phyloP scores from a whole-genome alignment of 2,329 filamentous ascomycete genomes.

The Apiospora pterosperma region DNA sequence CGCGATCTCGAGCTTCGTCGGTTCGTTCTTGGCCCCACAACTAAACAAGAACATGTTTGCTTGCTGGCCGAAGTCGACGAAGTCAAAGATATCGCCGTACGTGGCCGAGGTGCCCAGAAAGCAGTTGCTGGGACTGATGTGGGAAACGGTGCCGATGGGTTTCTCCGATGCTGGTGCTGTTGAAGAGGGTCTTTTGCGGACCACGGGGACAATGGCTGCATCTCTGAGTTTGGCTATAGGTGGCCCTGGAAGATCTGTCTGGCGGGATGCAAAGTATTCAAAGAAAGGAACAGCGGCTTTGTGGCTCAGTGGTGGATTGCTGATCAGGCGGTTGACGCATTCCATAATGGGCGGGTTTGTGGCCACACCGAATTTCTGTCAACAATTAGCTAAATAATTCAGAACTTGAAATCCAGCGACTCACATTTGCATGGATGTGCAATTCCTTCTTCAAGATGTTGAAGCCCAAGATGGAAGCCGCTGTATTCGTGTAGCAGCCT shows the following conservation, averaged over 20 bases:
- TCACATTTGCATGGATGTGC: conserved; percentile 66
- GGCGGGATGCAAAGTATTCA: conserved; percentile 75
- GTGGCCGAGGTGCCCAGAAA: conserved; percentile 71
- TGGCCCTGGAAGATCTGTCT: conserved; percentile 66
- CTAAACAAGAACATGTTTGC: conserved; percentile 87
- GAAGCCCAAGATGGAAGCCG: conserved; percentile 76
- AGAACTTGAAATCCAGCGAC: conserved; percentile 11
- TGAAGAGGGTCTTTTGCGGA: conserved; percentile 16
- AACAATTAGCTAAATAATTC: neutral
- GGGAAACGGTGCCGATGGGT: conserved; percentile 36
- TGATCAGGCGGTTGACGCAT: conserved; percentile 71
- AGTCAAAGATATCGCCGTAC: conserved; percentile 92
- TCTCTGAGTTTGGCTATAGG: conserved; percentile 59
- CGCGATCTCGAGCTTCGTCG: conserved; percentile 82
- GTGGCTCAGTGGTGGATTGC: conserved; percentile 65
- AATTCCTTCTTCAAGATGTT: conserved; percentile 72
- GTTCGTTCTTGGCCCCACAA: conserved; percentile 87
- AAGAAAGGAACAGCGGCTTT: conserved; percentile 70
- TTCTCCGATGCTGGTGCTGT: conserved; percentile 32
- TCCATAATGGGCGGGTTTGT: conserved; percentile 73
- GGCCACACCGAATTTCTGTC: conserved; percentile 75
- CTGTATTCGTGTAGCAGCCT: conserved; percentile 79
- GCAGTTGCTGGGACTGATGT: conserved; percentile 67
- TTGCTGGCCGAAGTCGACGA: conserved; percentile 86
- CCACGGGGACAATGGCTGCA: conserved; percentile 70